A percentile compares a stretch with the other conserved stretches of the same genome.
Evolutionary conservation across 768 basidiomycete genomes (phyloP).

Genomic region (Trichaptum fuscoviolaceum): DNA sequence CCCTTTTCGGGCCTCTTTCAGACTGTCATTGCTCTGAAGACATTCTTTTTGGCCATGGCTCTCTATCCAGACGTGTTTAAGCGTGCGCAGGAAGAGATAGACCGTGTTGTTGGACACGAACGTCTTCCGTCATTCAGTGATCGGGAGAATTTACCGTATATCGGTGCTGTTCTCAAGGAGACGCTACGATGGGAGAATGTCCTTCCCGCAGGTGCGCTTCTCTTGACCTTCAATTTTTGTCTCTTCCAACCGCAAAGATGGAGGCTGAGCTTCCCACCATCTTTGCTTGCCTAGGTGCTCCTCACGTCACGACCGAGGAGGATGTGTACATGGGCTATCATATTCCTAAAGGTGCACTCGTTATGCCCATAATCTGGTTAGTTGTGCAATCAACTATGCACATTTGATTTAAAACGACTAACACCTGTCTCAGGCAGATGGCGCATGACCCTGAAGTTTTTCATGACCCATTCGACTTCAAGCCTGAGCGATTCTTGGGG

Average conservation of each 20-base stretch:
- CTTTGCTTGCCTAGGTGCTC: slow-evolving; percentile 9
- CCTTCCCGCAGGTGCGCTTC: slow-evolving; percentile 8
- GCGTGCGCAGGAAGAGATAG: slow-evolving; percentile 8
- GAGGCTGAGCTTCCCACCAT: not conserved
- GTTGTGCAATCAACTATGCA: not conserved
- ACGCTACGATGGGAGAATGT: slow-evolving; percentile 17
- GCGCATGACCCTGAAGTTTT: slow-evolving; percentile 21
- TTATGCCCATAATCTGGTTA: slow-evolving; percentile 12
- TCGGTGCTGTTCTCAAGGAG: slow-evolving; percentile 17
- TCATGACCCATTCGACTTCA: slow-evolving; percentile 21
- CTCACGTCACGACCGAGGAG: slow-evolving; percentile 24
- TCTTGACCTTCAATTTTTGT: not conserved
- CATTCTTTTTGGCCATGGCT: slow-evolving; percentile 7
- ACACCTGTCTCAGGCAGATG: slow-evolving; percentile 1
- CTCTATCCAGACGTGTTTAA: slow-evolving; percentile 3
- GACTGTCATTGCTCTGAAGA: not conserved
- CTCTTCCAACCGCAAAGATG: too few species aligned
- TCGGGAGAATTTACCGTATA: slow-evolving; percentile 16
- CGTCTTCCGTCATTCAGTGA: slow-evolving; percentile 15
- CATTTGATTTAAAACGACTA: not conserved
- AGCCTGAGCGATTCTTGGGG: slow-evolving; percentile 21
- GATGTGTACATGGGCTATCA: slow-evolving; percentile 27
- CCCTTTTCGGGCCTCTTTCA: not conserved
- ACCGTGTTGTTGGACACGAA: slow-evolving; percentile 10
- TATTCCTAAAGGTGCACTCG: slow-evolving; percentile 24